Base-by-base conservation (phyloP, 2,329 filamentous ascomycete genomes). In the Podosphaera aphanis region DNA sequence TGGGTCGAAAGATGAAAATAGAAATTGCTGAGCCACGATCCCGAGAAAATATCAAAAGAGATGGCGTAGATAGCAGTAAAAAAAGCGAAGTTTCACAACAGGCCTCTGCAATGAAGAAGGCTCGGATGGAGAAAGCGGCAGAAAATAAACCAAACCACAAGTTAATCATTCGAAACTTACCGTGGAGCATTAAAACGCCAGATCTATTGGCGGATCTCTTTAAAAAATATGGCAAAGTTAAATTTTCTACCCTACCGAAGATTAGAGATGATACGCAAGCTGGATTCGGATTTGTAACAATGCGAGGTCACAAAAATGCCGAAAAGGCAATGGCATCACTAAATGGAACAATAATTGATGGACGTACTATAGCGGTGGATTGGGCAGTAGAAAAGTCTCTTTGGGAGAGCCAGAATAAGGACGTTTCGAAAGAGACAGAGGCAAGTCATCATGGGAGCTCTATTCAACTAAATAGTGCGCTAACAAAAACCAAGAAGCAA, bases 371-470 rank as follows among this genome's bases (percentile, higher is more conserved):
- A 49, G 90, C 88, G 23, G 90, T 98, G 5, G 90, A 98, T 63
- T 98, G 84, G 83, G 88, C 92, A 27, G 85, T 95, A 2, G 84
- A 94, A 49, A 93, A 92, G 64, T 71, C 78, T 37, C 76, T 79
- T 5, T 98, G 84, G 84, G 73, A 86, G 50, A 69, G 75, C 49
- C 67, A 76, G 51, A 69, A 75, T 46, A 59, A 65, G 40, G 55
- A 56, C 20, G 61, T 62, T 2, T 61, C 64, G 51, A 53, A 55
- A 16, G 37, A 8, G 18, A 23, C 52, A 45, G 46, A 50, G 25
- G 35, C 8, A 31, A 45, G 43, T 41, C 27, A 44, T 20, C 25
- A 35, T 33, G 43, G 23, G 5, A 35, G 40, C 8, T 33, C 18
- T 8, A 16, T 31, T 11, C 45, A 43, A 25, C 33, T 44, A 23